A percentile compares a stretch with the other conserved stretches of the same genome.
Evolutionary conservation across 2,329 filamentous ascomycete genomes (phyloP).

Genomic region (Alternaria alternata): DNA sequence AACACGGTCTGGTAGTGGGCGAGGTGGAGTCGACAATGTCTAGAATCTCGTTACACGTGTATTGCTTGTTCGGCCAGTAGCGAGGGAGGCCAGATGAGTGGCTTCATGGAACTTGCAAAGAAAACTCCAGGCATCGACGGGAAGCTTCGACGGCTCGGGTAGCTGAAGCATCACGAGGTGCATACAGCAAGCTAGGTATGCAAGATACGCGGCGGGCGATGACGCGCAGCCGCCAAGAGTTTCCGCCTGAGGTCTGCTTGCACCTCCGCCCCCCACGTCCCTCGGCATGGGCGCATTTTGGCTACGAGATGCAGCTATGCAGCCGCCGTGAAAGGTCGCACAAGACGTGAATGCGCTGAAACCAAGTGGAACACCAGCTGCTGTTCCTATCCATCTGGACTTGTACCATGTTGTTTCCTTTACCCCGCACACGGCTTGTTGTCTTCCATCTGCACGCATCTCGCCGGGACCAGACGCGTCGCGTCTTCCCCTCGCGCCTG

Average conservation of each 20-base stretch:
- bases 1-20: constrained; percentile 7
- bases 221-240: constrained; percentile 21
- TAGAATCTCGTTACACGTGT: constrained; percentile 8
- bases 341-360: not conserved
- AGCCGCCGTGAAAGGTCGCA: constrained; percentile 8
- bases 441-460: not conserved
- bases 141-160: constrained; percentile 6
- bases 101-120: not conserved
- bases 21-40: constrained; percentile 1
- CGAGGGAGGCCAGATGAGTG: not conserved
- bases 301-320: not conserved
- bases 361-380: not conserved
- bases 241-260: not conserved
- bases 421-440: not conserved
- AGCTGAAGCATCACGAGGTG: constrained; percentile 12
- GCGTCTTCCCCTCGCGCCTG: constrained; percentile 17
- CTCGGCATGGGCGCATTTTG: not conserved
- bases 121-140: constrained; percentile 6
- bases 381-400: not conserved
- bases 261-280: constrained; percentile 1
- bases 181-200: constrained; percentile 1
- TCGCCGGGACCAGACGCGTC: constrained; percentile 17
- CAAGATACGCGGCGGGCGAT: constrained; percentile 12
- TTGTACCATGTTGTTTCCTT: not conserved
- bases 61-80: not conserved